These are phyloP conservation scores for Climacium dendroides DNA, from an alignment of 225 moss, liverwort and hornwort genomes.

Conservation along the genomic window DNA sequence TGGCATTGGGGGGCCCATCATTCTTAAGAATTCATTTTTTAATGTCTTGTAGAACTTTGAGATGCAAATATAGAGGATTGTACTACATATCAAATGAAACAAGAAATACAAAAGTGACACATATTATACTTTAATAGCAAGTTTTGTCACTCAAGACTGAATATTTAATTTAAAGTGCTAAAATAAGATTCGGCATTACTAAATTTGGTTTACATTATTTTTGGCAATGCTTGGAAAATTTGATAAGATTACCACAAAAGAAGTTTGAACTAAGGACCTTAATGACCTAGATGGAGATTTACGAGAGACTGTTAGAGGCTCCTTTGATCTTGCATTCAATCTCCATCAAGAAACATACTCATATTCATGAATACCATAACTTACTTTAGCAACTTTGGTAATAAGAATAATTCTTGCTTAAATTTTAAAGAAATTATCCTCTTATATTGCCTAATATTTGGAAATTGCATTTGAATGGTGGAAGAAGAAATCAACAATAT, in stretches of 20 bases:
- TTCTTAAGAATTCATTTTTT: background rate
- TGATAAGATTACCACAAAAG: no score
- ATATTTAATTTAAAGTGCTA: no score
- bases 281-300: no score
- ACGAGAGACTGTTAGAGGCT: rapidly evolving
- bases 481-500: background rate
- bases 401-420: no score
- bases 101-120: background rate
- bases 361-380: no score
- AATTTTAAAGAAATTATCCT: background rate
- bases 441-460: background rate
- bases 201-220: no score
- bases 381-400: no score
- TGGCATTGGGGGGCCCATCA: background rate
- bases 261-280: no score
- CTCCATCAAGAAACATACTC: no score
- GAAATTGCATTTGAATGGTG: background rate
- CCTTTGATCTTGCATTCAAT: rapidly evolving
- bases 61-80: background rate
- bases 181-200: no score
- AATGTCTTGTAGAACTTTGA: background rate
- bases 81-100: background rate
- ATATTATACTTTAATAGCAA: background rate
- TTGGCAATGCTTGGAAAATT: no score
- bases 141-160: no score